Conservation (phyloP, 176 grass and related monocot genomes). For the Ensete glaucum region DNA sequence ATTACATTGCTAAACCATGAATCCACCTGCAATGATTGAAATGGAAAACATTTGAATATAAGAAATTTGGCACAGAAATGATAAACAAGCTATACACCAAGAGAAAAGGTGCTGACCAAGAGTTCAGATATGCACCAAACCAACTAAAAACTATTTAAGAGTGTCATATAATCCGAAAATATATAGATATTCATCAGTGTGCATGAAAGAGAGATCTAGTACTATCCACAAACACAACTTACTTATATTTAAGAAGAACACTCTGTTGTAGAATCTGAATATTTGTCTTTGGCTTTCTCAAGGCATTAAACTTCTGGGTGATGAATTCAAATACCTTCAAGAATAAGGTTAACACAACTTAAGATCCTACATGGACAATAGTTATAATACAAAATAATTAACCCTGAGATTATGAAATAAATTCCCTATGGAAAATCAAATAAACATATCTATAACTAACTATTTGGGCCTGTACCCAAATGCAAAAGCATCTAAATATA, state of each 20-base stretch:
- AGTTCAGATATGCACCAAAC: no score
- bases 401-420: neutral
- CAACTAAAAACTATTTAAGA: no score
- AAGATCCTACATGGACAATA: neutral
- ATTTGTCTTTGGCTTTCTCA: slow-evolving; percentile 99
- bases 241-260: slow-evolving; percentile 98
- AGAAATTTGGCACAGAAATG: no score
- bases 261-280: slow-evolving; percentile 97
- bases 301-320: slow-evolving; percentile 91
- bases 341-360: slow-evolving; percentile 14
- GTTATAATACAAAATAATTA: slow-evolving; percentile 2
- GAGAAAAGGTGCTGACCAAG: no score
- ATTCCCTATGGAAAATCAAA: neutral
- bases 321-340: slow-evolving; percentile 94
- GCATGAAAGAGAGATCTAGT: neutral
- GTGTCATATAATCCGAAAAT: neutral
- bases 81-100: no score
- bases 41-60: no score
- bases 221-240: slow-evolving; percentile 27
- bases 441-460: neutral
- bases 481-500: neutral
- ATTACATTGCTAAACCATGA: no score
- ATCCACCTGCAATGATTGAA: no score
- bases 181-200: neutral
- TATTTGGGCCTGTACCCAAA: neutral